A percentile compares a stretch with the other conserved stretches of the same genome.
These are phyloP conservation scores for Haplosporangium sp. DNA, from an alignment of 371 early-diverging fungal genomes.

Conservation along the genomic window DNA sequence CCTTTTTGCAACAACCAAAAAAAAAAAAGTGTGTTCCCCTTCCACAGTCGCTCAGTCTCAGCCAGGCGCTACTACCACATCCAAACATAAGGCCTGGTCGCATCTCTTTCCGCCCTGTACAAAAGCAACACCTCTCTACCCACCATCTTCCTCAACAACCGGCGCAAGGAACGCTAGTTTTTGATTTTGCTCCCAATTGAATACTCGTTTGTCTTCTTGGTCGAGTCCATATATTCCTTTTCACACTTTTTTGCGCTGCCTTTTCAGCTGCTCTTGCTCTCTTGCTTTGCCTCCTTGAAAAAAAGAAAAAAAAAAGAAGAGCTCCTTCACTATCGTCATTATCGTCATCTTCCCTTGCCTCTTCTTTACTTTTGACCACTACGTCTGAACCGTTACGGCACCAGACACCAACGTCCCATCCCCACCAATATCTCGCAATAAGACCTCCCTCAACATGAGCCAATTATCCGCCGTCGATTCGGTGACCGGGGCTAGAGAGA, in stretches of 20 bases:
- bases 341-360: slow-evolving; percentile 5
- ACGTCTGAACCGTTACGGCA: slow-evolving; percentile 3
- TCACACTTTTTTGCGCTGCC: neutral
- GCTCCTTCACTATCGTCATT: neutral
- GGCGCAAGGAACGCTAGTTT: slow-evolving; percentile 2
- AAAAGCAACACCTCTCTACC: slow-evolving; percentile 10
- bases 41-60: neutral
- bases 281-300: slow-evolving; percentile 14
- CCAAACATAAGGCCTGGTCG: too few species aligned
- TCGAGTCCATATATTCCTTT: slow-evolving; percentile 15
- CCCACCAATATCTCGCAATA: too few species aligned
- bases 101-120: slow-evolving; percentile 7
- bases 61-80: too few species aligned
- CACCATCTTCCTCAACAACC: neutral
- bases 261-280: slow-evolving; percentile 1
- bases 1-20: slow-evolving; percentile 1
- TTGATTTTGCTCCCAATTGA: slow-evolving; percentile 20
- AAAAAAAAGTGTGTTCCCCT: slow-evolving; percentile 28
- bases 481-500: slow-evolving; percentile 57
- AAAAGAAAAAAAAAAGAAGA: slow-evolving; percentile 1
- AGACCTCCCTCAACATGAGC: slow-evolving; percentile 19
- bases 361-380: neutral
- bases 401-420: too few species aligned
- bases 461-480: slow-evolving; percentile 54
- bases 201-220: slow-evolving; percentile 20